Evolutionary conservation across 306 rosid species (phyloP).

Genomic region (Dalbergia oliveri): DNA sequence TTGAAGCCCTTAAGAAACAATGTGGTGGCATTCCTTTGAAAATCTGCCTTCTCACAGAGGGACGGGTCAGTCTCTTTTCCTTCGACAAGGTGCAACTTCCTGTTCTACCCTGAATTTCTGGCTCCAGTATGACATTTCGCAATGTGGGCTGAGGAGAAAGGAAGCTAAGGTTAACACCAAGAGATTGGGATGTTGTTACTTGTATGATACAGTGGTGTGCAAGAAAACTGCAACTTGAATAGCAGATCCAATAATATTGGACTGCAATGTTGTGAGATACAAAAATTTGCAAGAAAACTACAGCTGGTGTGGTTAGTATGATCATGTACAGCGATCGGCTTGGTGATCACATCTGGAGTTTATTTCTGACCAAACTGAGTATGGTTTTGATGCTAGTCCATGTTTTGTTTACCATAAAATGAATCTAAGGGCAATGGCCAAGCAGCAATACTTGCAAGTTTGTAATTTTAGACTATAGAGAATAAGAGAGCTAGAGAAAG

Average conservation of each 20-base stretch:
- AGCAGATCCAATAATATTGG: too few relatives aligned
- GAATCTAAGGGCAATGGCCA: neutral
- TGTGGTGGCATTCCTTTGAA: constrained; percentile 69
- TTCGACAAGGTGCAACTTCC: constrained; percentile 74
- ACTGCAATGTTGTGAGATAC: neutral
- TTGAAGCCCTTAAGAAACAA: constrained; percentile 64
- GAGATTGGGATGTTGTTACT: too few relatives aligned
- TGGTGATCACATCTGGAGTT: neutral
- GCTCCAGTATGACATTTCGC: neutral
- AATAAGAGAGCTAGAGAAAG: neutral
- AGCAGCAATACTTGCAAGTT: constrained; percentile 13
- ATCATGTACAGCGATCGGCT: constrained; percentile 11
- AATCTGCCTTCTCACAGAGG: constrained; percentile 72
- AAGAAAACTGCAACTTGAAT: too few relatives aligned
- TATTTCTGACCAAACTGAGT: constrained; percentile 8
- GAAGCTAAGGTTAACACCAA: constrained; percentile 9
- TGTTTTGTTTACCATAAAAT: constrained; percentile 1
- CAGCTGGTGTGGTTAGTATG: constrained; percentile 16
- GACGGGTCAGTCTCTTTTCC: constrained; percentile 77
- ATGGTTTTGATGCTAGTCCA: constrained; percentile 5
- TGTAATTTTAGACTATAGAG: too few relatives aligned
- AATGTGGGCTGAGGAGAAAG: neutral
- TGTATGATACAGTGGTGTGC: too few relatives aligned
- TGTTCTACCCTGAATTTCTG: constrained; percentile 61
- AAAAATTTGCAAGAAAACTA: neutral